Base-by-base conservation (phyloP, 768 basidiomycete species). In the Kwoniella dendrophila region DNA sequence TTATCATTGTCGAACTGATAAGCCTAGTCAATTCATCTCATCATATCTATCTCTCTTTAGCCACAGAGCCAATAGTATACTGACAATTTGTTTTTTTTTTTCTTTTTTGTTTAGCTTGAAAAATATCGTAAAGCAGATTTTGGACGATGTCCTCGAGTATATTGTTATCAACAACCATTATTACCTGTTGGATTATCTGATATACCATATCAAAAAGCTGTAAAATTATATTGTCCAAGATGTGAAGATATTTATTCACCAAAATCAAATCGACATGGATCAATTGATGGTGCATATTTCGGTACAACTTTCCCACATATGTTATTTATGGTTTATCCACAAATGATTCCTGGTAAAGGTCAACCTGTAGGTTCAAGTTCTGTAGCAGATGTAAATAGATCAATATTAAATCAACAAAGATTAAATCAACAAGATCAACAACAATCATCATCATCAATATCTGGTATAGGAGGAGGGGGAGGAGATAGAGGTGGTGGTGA, bases 111-210 rank as follows among this genome's bases (percentile, higher is more conserved):
- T 4, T 73, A 82, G 82, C 79, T 97, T 59, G 93, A 97, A 70
- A 99, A 99, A 81, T 97, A 95, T 84, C 96, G 94, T 80, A 89
- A 91, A 67, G 93, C 91, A 56, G 96, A 99, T 78, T 99, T 99
- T 72, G 95, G 96, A 27, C 90, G 96, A 48, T 99, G 96, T 81
- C 96, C 96, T 3, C 90, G 96, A 65, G 96, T 98, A 26, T 85
- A 95, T 69, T 98, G 96, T 82, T 89, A 92, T 76, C 85, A 86
- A 4, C 96, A 98, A 76, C 88, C 93, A 16, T 90, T 99, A 66
- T 89, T 98, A 32, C 96, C 96, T 16, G 91, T 98, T 66, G 96
- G 96, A 18, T 87, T 98, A 29, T 93, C 90, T 63, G 96, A 99
- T 79, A 84, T 92, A n/a, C 90, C 96, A 0, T 98, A 96, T 80